A percentile compares a stretch with the other conserved stretches of the same genome.
phyloP scores from a whole-genome alignment of 2,329 filamentous ascomycete genomes.

The Sclerotinia glacialis region DNA sequence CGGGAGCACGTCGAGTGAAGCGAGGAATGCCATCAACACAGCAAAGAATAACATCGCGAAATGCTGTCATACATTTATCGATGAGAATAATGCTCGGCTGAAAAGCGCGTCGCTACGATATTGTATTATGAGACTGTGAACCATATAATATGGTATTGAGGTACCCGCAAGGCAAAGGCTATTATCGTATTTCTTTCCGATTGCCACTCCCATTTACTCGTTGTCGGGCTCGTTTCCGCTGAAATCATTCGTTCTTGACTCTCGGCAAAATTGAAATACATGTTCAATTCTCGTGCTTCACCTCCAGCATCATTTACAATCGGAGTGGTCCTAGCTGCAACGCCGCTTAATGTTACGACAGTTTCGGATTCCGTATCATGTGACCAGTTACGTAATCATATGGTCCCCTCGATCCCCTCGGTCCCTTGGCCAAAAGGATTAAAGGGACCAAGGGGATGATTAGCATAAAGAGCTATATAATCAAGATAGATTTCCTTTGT shows the following conservation, averaged over 20 bases:
- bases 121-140: not conserved
- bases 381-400: too few species aligned
- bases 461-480: too few species aligned
- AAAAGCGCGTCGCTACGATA: too few species aligned
- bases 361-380: too few species aligned
- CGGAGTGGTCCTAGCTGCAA: not conserved
- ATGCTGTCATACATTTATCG: not conserved
- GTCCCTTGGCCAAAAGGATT: too few species aligned
- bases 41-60: not conserved
- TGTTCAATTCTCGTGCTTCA: constrained; percentile 1
- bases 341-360: too few species aligned
- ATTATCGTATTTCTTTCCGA: not conserved
- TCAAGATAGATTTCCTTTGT: too few species aligned
- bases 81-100: not conserved
- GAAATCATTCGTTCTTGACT: constrained; percentile 1
- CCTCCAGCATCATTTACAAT: not conserved
- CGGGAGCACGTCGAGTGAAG: not conserved
- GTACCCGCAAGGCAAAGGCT: too few species aligned
- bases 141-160: not conserved
- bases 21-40: not conserved
- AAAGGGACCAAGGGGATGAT: too few species aligned
- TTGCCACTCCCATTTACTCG: not conserved
- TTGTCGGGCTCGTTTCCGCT: not conserved
- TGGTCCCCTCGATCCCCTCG: too few species aligned
- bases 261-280: not conserved